Evolutionary conservation across 495 filamentous ascomycete species (phyloP).

Genomic region (Aspergillus mulundensis): DNA sequence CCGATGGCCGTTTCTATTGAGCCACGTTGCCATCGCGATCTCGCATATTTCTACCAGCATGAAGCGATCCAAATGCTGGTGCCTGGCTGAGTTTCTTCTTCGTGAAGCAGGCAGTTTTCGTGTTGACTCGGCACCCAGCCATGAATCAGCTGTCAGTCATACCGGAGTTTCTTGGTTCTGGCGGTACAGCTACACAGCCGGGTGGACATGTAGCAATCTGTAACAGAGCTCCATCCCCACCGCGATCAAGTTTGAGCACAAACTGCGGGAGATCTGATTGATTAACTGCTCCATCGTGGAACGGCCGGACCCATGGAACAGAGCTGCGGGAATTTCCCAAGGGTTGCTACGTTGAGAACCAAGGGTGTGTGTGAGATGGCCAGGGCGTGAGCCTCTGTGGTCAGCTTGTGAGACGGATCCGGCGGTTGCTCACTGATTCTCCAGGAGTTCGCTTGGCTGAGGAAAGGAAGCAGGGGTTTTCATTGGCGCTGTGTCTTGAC

Average conservation of each 20-base stretch:
- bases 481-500: background rate
- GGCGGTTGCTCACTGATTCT: background rate
- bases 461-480: background rate
- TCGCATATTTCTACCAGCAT: background rate
- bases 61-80: background rate
- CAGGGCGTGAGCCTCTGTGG: background rate
- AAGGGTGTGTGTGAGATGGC: background rate
- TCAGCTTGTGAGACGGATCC: background rate
- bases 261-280: slow-evolving; percentile 11
- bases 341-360: slow-evolving; percentile 2
- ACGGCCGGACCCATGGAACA: slow-evolving; percentile 23
- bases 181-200: background rate
- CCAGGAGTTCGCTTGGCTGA: background rate
- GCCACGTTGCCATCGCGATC: slow-evolving; percentile 1
- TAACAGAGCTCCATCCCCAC: slow-evolving; percentile 6
- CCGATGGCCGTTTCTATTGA: background rate
- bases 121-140: background rate
- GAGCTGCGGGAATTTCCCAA: slow-evolving; percentile 20
- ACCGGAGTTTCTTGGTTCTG: background rate
- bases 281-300: slow-evolving; percentile 18
- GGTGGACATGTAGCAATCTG: slow-evolving; percentile 4
- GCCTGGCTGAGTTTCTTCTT: background rate
- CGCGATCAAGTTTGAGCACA: slow-evolving; percentile 4
- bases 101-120: background rate
- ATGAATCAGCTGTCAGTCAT: background rate